phyloP scores from a whole-genome alignment of 192 early-diverging fungal species.

The Podila epicladia region DNA sequence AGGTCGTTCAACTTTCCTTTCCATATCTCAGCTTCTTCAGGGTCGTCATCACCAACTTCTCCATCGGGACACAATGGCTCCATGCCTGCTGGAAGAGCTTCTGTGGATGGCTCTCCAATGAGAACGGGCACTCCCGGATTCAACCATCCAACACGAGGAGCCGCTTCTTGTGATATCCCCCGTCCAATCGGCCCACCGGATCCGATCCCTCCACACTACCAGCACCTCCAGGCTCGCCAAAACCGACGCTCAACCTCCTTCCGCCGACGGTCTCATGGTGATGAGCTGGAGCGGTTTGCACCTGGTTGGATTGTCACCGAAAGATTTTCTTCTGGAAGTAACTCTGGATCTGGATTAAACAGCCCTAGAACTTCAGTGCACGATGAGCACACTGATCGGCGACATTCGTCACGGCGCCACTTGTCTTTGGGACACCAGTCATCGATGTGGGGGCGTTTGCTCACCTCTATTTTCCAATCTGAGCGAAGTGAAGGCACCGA shows the following conservation, averaged over 20 bases:
- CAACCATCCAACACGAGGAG: neutral
- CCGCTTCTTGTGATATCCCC: constrained; percentile 16
- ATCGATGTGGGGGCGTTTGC: constrained; percentile 34
- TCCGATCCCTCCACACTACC: constrained; percentile 43
- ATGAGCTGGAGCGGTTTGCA: constrained; percentile 30
- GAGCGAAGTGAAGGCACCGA: neutral
- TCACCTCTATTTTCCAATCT: constrained; percentile 29
- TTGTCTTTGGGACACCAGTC: constrained; percentile 17
- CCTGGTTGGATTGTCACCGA: constrained; percentile 27
- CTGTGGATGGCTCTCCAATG: constrained; percentile 14
- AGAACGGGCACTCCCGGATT: neutral
- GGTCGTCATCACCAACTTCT: neutral
- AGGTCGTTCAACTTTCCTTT: constrained; percentile 47
- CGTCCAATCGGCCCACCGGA: constrained; percentile 40
- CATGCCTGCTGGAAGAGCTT: neutral
- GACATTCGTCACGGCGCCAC: constrained; percentile 11
- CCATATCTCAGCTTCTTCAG: constrained; percentile 1
- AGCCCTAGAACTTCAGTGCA: neutral
- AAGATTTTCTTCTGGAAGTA: neutral
- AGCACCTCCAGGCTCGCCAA: constrained; percentile 36
- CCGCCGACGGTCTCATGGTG: constrained; percentile 34
- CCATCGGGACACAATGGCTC: neutral
- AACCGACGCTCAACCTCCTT: constrained; percentile 12
- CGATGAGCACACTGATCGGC: neutral
- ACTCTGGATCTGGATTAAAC: neutral